These are phyloP conservation scores for Russula vinacea DNA, from an alignment of 768 basidiomycete genomes.

Conservation along the genomic window DNA sequence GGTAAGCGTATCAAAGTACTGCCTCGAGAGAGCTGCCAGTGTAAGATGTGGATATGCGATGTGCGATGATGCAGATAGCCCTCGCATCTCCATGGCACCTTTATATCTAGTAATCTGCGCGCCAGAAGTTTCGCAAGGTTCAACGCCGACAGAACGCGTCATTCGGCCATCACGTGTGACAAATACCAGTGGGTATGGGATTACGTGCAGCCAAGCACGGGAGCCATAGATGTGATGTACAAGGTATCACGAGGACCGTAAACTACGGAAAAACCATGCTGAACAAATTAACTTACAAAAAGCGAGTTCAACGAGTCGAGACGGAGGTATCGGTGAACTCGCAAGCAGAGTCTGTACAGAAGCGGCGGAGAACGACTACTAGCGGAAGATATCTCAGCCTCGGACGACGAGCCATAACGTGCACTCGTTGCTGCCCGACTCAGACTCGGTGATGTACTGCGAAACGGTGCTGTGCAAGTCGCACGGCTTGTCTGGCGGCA, in stretches of 20 bases:
- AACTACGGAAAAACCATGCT: not conserved
- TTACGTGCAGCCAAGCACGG: not conserved
- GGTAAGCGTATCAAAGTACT: not conserved
- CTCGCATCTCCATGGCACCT: not conserved
- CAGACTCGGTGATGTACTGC: not conserved
- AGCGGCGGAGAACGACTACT: not conserved
- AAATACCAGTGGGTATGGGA: not conserved
- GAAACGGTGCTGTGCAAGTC: conserved; percentile 1
- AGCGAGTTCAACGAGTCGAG: not conserved
- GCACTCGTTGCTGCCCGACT: not conserved
- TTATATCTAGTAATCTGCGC: not conserved
- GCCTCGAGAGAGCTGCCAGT: not conserved
- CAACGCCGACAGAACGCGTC: not conserved
- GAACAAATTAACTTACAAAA: not conserved
- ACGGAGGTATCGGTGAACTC: not conserved
- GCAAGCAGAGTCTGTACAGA: not conserved
- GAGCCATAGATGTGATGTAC: not conserved
- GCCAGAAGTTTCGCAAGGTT: too few species aligned
- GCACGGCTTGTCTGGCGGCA: not conserved
- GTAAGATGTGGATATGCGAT: not conserved
- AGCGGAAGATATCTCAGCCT: not conserved
- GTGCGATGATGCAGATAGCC: not conserved
- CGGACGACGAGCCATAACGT: conserved; percentile 3
- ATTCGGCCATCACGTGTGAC: not conserved
- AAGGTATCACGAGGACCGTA: not conserved